These are phyloP conservation scores for Pseudogymnoascus sp. DNA, from an alignment of 2,329 filamentous ascomycete species.

Conservation along the genomic window DNA sequence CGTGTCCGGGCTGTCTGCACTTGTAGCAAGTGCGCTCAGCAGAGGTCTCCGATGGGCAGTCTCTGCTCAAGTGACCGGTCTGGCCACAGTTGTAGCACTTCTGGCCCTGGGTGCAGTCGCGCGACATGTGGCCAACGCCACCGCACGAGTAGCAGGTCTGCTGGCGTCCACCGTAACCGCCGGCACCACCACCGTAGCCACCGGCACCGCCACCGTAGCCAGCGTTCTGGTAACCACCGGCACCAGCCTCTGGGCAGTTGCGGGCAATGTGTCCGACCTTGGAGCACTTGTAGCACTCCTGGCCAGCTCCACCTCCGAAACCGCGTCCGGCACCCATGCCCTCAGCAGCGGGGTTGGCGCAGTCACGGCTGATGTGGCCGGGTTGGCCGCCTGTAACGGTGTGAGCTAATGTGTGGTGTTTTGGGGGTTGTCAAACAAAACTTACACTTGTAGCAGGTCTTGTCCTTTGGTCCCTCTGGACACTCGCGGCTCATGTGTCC, in stretches of 20 bases:
- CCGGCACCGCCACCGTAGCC: constrained; percentile 40
- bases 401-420: not conserved
- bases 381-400: constrained; percentile 48
- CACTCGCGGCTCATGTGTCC: constrained; percentile 90
- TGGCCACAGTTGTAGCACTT: constrained; percentile 99
- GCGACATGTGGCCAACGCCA: constrained; percentile 92
- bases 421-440: not conserved
- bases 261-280: constrained; percentile 94
- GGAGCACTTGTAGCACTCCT: constrained; percentile 98
- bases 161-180: constrained; percentile 38
- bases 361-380: constrained; percentile 85
- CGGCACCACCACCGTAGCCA: constrained; percentile 36
- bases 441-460: constrained; percentile 63
- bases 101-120: constrained; percentile 96
- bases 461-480: constrained; percentile 81
- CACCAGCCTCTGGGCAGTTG: constrained; percentile 67
- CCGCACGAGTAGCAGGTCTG: constrained; percentile 98
- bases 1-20: constrained; percentile 76
- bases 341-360: constrained; percentile 27
- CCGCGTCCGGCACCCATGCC: constrained; percentile 23
- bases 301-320: constrained; percentile 33
- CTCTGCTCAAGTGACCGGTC: constrained; percentile 88
- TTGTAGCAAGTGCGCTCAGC: constrained; percentile 98
- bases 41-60: constrained; percentile 87
- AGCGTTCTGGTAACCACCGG: constrained; percentile 42